Percentiles rank a stretch among this genome's conserved stretches.
Conservation (phyloP, 148 eudicot genomes). For the Persicaria maculosa region DNA sequence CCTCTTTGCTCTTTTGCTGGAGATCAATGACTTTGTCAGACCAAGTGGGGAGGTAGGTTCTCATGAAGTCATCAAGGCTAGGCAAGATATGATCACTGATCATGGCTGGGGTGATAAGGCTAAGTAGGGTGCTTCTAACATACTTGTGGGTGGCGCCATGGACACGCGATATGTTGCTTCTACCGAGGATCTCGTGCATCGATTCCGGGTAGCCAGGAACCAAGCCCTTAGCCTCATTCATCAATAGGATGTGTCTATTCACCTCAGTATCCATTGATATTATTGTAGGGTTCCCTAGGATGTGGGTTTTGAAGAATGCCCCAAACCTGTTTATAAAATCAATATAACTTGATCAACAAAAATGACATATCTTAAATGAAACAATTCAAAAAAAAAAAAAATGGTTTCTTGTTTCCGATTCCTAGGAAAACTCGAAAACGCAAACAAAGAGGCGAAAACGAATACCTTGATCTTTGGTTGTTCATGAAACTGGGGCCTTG, state of each 20-base stretch:
- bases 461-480: conserved; percentile 73
- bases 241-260: conserved; percentile 60
- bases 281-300: conserved; percentile 68
- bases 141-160: conserved; percentile 86
- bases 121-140: conserved; percentile 82
- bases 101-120: conserved; percentile 72
- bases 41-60: conserved; percentile 72
- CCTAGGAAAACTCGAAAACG: no score
- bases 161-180: conserved; percentile 86
- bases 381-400: no score
- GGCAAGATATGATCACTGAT: conserved; percentile 62
- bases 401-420: neutral
- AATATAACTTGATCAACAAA: no score
- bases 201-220: conserved; percentile 91
- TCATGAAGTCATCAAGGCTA: conserved; percentile 68
- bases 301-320: conserved; percentile 70
- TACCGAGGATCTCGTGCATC: conserved; percentile 83
- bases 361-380: no score
- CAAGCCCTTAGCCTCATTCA: conserved; percentile 77
- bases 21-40: conserved; percentile 56
- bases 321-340: conserved; percentile 46
- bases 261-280: conserved; percentile 86
- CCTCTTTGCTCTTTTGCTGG: conserved; percentile 83
- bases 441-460: neutral
- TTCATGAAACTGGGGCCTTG: conserved; percentile 87